Percentiles rank a stretch among this genome's conserved stretches.
Conservation (phyloP, 2,329 filamentous ascomycete genomes). For the Chrysoporthe cubensis region DNA sequence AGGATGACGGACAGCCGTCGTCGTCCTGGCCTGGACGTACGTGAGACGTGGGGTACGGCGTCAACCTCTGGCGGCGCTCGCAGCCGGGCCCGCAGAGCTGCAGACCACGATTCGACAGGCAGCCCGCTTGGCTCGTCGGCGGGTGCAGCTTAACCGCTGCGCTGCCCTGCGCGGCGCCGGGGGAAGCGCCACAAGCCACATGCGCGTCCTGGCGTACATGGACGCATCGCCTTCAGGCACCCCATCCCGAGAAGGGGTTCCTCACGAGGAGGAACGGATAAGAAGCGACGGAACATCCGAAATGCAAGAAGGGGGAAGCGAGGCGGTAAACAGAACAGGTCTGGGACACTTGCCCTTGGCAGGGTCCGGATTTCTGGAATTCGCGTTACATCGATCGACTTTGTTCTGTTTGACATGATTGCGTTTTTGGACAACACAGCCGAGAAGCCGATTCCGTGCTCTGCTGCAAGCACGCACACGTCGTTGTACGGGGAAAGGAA, state of each 20-base stretch:
- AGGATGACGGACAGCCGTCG: constrained; percentile 17
- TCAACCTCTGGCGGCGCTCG: constrained; percentile 18
- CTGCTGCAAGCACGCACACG: constrained; percentile 8
- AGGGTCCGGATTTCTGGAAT: constrained; percentile 14
- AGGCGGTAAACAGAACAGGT: constrained; percentile 30
- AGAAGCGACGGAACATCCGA: constrained; percentile 26
- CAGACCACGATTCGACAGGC: neutral
- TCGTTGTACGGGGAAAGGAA: neutral
- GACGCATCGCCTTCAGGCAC: constrained; percentile 1
- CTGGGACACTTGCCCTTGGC: constrained; percentile 26
- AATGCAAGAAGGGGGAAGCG: constrained; percentile 17
- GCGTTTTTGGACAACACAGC: constrained; percentile 18
- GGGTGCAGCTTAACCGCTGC: constrained; percentile 1
- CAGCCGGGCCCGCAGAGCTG: neutral
- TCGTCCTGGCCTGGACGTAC: constrained; percentile 6
- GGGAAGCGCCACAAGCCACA: constrained; percentile 17
- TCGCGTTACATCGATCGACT: constrained; percentile 24
- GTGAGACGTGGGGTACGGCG: constrained; percentile 25
- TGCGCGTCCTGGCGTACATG: constrained; percentile 7
- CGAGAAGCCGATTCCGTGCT: constrained; percentile 17
- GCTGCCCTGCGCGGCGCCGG: neutral
- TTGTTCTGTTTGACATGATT: constrained; percentile 27
- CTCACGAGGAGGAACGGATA: constrained; percentile 17
- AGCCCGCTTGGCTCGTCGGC: neutral
- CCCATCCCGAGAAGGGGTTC: neutral